A percentile compares a stretch with the other conserved stretches of the same genome.
These are phyloP conservation scores for Logfia minima DNA, from an alignment of 129 eudicot species.

Conservation along the genomic window DNA sequence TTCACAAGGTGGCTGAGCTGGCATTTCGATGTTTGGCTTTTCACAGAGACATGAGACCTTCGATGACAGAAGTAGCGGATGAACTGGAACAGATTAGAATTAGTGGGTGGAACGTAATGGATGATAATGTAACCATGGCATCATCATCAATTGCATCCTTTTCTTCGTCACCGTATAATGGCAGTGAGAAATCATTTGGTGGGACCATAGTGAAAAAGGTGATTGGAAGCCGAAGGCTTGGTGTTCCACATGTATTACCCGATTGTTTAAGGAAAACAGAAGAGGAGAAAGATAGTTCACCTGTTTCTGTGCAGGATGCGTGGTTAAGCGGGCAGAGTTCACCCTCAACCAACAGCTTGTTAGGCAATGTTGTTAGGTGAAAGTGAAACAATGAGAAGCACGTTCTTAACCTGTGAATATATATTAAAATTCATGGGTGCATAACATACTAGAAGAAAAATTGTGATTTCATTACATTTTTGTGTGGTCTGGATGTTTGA, in stretches of 20 bases:
- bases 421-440: conserved; percentile 9
- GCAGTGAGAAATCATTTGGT: conserved; percentile 16
- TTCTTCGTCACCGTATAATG: conserved; percentile 15
- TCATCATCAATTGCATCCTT: conserved; percentile 45
- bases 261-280: conserved; percentile 49
- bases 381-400: conserved; percentile 25
- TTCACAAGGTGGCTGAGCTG: conserved; percentile 89
- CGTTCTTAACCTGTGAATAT: conserved; percentile 25
- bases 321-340: conserved; percentile 85
- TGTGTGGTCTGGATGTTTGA: conserved; percentile 33
- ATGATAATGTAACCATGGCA: conserved; percentile 56
- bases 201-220: conserved; percentile 17
- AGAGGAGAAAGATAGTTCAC: conserved; percentile 63
- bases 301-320: conserved; percentile 66
- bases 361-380: conserved; percentile 58
- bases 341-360: conserved; percentile 85
- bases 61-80: conserved; percentile 91
- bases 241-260: conserved; percentile 40
- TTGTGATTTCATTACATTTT: conserved; percentile 33
- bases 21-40: conserved; percentile 93
- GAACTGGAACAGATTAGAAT: conserved; percentile 79
- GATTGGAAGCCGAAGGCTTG: conserved; percentile 55
- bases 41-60: conserved; percentile 93
- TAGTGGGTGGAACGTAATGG: conserved; percentile 69
- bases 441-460: conserved; percentile 13